A percentile compares a stretch with the other conserved stretches of the same genome.
These are phyloP conservation scores for Irpex lacteus DNA, from an alignment of 1,284 basidiomycete species.

Conservation along the genomic window DNA sequence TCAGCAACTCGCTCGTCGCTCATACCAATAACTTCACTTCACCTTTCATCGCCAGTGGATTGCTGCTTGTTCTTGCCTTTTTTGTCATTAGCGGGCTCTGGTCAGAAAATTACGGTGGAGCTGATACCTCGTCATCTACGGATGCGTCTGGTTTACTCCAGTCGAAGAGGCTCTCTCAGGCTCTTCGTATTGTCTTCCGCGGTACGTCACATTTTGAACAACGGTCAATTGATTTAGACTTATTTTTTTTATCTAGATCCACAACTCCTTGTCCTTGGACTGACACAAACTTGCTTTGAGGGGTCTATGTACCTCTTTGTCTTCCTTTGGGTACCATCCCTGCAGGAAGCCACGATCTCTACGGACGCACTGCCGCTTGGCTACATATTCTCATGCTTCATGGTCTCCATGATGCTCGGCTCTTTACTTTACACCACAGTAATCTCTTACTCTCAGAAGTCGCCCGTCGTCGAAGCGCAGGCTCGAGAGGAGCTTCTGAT, in stretches of 20 bases:
- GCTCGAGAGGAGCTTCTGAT: conserved; percentile 41
- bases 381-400: conserved; percentile 76
- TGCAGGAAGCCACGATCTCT: conserved; percentile 54
- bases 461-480: conserved; percentile 24
- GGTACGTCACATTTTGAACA: conserved; percentile 36
- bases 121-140: conserved; percentile 29
- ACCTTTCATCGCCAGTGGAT: conserved; percentile 65
- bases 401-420: conserved; percentile 78
- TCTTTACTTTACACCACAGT: conserved; percentile 65
- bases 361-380: conserved; percentile 56
- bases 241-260: conserved; percentile 41
- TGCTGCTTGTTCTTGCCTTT: conserved; percentile 51
- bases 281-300: conserved; percentile 76
- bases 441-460: conserved; percentile 30
- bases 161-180: conserved; percentile 48
- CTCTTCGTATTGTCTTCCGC: conserved; percentile 54
- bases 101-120: conserved; percentile 65
- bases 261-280: conserved; percentile 61
- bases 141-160: conserved; percentile 40
- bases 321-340: conserved; percentile 74
- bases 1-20: conserved; percentile 59
- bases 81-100: conserved; percentile 56
- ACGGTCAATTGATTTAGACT: not conserved
- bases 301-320: conserved; percentile 83
- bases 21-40: conserved; percentile 47